Evolutionary conservation across 768 basidiomycete genomes (phyloP).

Genomic region (Filobasidium floriforme): DNA sequence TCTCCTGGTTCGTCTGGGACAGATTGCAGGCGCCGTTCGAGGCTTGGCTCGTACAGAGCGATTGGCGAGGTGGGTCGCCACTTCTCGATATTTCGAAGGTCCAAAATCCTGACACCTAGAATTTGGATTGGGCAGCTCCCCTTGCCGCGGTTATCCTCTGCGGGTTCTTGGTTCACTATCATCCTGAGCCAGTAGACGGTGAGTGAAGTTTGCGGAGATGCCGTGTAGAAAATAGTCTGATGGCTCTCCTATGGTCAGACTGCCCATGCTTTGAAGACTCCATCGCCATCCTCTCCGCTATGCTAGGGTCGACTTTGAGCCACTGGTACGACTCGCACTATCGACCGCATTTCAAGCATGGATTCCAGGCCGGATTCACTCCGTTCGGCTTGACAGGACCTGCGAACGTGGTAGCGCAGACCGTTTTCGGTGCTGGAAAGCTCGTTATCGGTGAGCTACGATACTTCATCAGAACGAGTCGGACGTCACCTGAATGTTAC

Average conservation of each 20-base stretch:
- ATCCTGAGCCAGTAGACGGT: constrained; percentile 80
- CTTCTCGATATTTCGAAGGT: constrained; percentile 36
- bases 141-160: constrained; percentile 47
- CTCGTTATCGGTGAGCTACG: constrained; percentile 47
- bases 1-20: constrained; percentile 55
- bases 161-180: constrained; percentile 70
- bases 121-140: constrained; percentile 26
- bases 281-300: constrained; percentile 80
- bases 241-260: constrained; percentile 46
- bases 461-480: not conserved
- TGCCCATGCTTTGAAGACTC: constrained; percentile 98
- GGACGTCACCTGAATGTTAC: not conserved
- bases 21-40: constrained; percentile 48
- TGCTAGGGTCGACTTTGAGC: constrained; percentile 63
- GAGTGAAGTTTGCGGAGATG: not conserved
- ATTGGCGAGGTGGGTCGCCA: constrained; percentile 41
- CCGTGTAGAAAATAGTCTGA: not conserved
- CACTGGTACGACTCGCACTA: constrained; percentile 55
- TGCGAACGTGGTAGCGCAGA: not conserved
- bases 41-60: constrained; percentile 41
- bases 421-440: constrained; percentile 38
- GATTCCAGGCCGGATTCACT: not conserved
- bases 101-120: constrained; percentile 41
- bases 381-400: constrained; percentile 9
- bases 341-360: not conserved